phyloP scores from a whole-genome alignment of 805 yeast genomes.

The Metschnikowia shivogae region DNA sequence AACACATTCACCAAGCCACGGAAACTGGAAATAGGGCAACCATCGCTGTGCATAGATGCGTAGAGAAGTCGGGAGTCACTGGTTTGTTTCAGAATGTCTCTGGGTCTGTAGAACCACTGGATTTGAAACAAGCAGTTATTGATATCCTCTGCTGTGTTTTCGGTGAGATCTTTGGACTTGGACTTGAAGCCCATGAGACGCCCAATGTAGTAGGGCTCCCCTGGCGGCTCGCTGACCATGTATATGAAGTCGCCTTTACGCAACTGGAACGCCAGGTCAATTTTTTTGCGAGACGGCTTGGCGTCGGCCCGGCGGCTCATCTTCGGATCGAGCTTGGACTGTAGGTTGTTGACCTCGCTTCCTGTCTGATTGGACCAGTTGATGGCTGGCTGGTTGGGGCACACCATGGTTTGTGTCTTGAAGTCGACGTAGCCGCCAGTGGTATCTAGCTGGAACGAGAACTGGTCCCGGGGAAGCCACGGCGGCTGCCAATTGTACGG shows the following conservation, averaged over 20 bases:
- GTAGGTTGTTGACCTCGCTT: constrained; percentile 9
- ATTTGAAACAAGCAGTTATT: constrained; percentile 58
- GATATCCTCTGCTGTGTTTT: constrained; percentile 26
- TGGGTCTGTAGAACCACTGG: constrained; percentile 89
- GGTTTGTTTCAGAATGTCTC: constrained; percentile 69
- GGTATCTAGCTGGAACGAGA: constrained; percentile 42
- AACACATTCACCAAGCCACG: constrained; percentile 73
- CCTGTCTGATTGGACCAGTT: constrained; percentile 3
- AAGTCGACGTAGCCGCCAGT: constrained; percentile 40
- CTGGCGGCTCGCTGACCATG: constrained; percentile 87
- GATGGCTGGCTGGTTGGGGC: constrained; percentile 30
- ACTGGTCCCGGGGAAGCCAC: constrained; percentile 30
- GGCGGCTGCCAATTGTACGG: constrained; percentile 49
- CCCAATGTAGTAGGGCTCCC: constrained; percentile 91
- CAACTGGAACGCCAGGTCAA: constrained; percentile 30
- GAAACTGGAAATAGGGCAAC: constrained; percentile 69
- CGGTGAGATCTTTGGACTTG: constrained; percentile 7
- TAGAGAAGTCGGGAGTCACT: constrained; percentile 71
- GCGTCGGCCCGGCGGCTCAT: constrained; percentile 9
- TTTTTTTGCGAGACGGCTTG: constrained; percentile 6
- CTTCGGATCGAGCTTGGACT: constrained; percentile 7
- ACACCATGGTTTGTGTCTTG: constrained; percentile 31
- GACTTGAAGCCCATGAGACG: constrained; percentile 65
- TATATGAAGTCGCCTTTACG: constrained; percentile 65
- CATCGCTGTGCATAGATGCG: constrained; percentile 83